Evolutionary conservation across 176 grass and related monocot genomes (phyloP).

Genomic region (Oryza nivara): DNA sequence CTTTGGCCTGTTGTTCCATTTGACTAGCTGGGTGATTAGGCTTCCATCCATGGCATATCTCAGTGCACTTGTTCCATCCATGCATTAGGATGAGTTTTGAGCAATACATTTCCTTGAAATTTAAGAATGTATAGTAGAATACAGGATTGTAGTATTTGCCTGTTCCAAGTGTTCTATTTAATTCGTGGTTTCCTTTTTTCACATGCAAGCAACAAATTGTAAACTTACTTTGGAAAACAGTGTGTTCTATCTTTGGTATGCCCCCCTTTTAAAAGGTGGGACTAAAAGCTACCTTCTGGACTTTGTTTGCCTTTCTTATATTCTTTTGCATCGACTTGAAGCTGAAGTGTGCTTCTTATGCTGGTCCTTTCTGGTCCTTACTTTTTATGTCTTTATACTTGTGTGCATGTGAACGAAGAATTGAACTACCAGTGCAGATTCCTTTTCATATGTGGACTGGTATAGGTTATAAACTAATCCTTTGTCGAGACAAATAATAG

Average conservation of each 20-base stretch:
- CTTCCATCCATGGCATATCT: background rate
- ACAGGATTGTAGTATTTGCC: background rate
- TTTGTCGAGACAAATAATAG: background rate
- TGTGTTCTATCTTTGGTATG: background rate
- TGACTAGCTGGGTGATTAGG: conserved; percentile 6
- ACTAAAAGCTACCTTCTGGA: conserved; percentile 5
- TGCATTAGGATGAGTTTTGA: background rate
- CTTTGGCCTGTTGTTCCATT: background rate
- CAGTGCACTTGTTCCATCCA: background rate
- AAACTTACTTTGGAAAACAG: background rate
- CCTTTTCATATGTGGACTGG: background rate
- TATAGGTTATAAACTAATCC: conserved; percentile 10
- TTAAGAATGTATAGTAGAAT: background rate
- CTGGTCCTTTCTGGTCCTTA: background rate
- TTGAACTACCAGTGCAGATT: background rate
- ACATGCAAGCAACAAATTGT: background rate
- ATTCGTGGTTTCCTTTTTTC: background rate
- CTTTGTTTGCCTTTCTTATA: background rate
- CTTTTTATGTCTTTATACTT: background rate
- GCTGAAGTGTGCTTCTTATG: background rate
- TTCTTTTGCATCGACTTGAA: background rate
- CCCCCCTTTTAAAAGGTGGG: background rate
- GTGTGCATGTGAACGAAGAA: conserved; percentile 8
- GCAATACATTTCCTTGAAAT: background rate
- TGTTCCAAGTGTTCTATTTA: background rate